Evolutionary conservation across 2,329 filamentous ascomycete genomes (phyloP), one percentile per base, ranked within the genome.

Genomic region (Neofusicoccum cordaticola): DNA sequence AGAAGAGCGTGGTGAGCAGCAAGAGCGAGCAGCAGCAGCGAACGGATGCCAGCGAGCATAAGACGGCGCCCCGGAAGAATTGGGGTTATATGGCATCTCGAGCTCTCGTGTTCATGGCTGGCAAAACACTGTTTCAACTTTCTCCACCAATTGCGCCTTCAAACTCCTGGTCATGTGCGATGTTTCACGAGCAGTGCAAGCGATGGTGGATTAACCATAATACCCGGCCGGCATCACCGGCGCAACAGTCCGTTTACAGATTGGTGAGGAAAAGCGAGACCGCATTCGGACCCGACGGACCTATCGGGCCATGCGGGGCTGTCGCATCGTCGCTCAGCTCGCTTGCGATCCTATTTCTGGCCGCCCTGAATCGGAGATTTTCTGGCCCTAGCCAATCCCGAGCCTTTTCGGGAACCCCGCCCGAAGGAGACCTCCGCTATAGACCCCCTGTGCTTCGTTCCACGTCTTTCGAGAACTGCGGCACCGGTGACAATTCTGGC

Each of bases 81-180:
- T 35, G 51, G 37, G 37, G 17, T 2, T 34, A 9, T 50, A 39
- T 11, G 27, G 45, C 19, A 22, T 53, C 12, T 27, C 52, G 42
- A 34, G 34, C 34, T 6, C 48, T 51, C 27, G 48, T 51, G n/a
- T 35, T 51, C 48, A 15, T 35, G 19, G 35, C 8, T 34, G 27
- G 48, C 48, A 34, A 57, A 34, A 34, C 15, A 4, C 15, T 37
- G 56, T 60, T 60, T 60, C 56, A 47, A 60, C 42, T 47, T 60
- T 60, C 56, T 60, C 56, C 56, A 47, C 56, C 42, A 60, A 60
- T 60, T 60, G 56, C 41, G 34, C 51, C 51, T 56, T 41, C 19
- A 56, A 56, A 31, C 37, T 7, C 5, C 17, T 3, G 35, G 35
- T 53, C 51, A 53, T 53, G 51, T 45, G 53, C 27, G 41, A 35